Conservation (phyloP, 805 yeast species). For the Candida namnaoensis region DNA sequence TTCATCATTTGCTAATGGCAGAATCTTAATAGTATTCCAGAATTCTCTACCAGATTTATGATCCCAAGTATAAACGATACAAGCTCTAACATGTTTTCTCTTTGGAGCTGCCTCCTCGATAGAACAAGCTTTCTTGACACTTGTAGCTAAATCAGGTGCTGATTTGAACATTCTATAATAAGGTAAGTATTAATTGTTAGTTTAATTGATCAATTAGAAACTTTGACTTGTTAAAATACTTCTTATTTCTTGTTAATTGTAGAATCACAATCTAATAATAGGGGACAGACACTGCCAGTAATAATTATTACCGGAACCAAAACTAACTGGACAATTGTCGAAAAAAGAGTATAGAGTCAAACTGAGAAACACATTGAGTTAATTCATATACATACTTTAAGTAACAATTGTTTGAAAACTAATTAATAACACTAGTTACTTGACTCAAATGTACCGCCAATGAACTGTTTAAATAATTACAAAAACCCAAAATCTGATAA, state of each 20-base stretch:
- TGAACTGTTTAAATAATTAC: background rate
- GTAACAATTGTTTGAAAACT: too few relatives aligned
- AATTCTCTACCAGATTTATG: slow-evolving; percentile 76
- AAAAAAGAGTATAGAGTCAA: too few relatives aligned
- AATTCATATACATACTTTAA: too few relatives aligned
- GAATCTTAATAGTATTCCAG: slow-evolving; percentile 74
- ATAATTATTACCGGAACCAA: too few relatives aligned
- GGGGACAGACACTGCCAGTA: too few relatives aligned
- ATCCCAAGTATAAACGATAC: slow-evolving; percentile 96
- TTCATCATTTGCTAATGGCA: slow-evolving; percentile 76
- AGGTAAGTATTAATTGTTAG: too few relatives aligned
- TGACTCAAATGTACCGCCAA: background rate
- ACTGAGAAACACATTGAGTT: too few relatives aligned
- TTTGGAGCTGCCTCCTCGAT: slow-evolving; percentile 88
- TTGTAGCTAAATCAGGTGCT: slow-evolving; percentile 27
- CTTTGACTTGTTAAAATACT: too few relatives aligned
- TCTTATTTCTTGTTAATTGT: too few relatives aligned
- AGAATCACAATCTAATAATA: too few relatives aligned
- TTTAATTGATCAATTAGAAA: too few relatives aligned
- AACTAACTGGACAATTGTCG: too few relatives aligned
- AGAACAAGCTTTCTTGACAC: slow-evolving; percentile 71
- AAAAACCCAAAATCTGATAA: background rate
- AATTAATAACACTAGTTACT: background rate
- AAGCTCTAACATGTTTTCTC: slow-evolving; percentile 90
- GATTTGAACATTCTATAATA: background rate